Conservation (phyloP, 768 basidiomycete species). For the Lentinula aciculospora region DNA sequence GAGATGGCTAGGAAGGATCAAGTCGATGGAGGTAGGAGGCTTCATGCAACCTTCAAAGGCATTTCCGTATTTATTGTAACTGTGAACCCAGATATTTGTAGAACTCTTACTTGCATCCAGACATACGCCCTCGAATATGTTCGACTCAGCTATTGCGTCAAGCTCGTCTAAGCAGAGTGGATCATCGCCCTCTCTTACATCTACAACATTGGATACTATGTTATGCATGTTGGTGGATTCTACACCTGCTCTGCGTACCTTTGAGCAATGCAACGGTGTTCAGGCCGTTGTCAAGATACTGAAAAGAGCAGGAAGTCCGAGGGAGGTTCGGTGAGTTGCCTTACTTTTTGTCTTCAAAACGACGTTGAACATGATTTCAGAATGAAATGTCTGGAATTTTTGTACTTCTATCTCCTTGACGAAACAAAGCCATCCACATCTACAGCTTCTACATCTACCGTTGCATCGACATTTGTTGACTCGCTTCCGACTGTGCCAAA, state of each 20-base stretch:
- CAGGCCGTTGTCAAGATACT: slow-evolving; percentile 83
- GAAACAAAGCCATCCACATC: slow-evolving; percentile 42
- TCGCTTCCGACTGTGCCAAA: slow-evolving; percentile 13
- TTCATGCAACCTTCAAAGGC: slow-evolving; percentile 6
- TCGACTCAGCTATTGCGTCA: slow-evolving; percentile 19
- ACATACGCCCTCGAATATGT: slow-evolving; percentile 40
- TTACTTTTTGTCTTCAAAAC: background rate
- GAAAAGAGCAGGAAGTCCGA: slow-evolving; percentile 80
- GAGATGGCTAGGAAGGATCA: slow-evolving; percentile 58
- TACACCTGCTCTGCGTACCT: slow-evolving; percentile 62
- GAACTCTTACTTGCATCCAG: slow-evolving; percentile 67
- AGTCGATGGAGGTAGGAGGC: slow-evolving; percentile 57
- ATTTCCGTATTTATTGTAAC: background rate
- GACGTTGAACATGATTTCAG: slow-evolving; percentile 30
- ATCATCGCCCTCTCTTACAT: slow-evolving; percentile 26
- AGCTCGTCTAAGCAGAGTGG: slow-evolving; percentile 9
- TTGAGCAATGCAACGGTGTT: slow-evolving; percentile 74
- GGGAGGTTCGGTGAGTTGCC: slow-evolving; percentile 73
- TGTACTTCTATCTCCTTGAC: slow-evolving; percentile 92
- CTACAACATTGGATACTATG: slow-evolving; percentile 75
- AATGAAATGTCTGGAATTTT: slow-evolving; percentile 94
- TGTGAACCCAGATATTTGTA: slow-evolving; percentile 50
- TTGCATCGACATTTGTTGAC: background rate
- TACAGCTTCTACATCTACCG: slow-evolving; percentile 8
- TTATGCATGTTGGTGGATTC: slow-evolving; percentile 89